Conservation (phyloP, 2,329 filamentous ascomycete genomes). For the Sarocladium brachiariae region DNA sequence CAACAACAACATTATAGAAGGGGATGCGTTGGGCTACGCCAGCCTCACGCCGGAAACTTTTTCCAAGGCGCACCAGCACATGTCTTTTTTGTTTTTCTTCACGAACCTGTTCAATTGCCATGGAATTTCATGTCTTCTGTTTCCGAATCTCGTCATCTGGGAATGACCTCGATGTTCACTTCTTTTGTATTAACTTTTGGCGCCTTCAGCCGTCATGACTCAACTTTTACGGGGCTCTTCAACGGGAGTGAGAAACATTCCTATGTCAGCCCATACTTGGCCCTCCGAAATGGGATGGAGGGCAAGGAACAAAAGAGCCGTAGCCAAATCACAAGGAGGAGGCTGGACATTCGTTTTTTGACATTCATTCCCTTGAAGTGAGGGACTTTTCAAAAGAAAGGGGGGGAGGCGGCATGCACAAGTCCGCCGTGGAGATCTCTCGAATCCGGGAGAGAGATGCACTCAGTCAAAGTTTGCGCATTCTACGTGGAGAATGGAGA, state of each 20-base stretch:
- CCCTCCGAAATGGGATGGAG: background rate
- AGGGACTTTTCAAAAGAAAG: too few species aligned
- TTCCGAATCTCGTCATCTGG: constrained; percentile 8
- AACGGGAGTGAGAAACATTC: background rate
- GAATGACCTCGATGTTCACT: constrained; percentile 1
- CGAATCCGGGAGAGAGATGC: too few species aligned
- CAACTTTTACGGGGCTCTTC: background rate
- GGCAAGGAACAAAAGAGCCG: background rate
- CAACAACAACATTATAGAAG: constrained; percentile 6
- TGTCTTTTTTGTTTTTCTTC: background rate
- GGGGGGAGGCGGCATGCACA: too few species aligned
- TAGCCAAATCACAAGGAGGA: background rate
- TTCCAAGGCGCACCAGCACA: background rate
- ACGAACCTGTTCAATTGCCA: background rate
- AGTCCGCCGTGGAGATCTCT: too few species aligned
- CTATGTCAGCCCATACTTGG: background rate
- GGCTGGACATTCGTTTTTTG: constrained; percentile 6
- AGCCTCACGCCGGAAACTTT: background rate
- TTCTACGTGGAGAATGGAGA: too few species aligned
- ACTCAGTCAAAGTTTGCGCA: too few species aligned
- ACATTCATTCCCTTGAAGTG: too few species aligned
- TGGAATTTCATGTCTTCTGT: constrained; percentile 9
- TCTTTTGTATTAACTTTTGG: constrained; percentile 4
- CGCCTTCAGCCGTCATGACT: background rate
- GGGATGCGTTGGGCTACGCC: background rate